phyloP scores from a whole-genome alignment of 2,329 filamentous ascomycete genomes.

The Colletotrichum noveboracense region DNA sequence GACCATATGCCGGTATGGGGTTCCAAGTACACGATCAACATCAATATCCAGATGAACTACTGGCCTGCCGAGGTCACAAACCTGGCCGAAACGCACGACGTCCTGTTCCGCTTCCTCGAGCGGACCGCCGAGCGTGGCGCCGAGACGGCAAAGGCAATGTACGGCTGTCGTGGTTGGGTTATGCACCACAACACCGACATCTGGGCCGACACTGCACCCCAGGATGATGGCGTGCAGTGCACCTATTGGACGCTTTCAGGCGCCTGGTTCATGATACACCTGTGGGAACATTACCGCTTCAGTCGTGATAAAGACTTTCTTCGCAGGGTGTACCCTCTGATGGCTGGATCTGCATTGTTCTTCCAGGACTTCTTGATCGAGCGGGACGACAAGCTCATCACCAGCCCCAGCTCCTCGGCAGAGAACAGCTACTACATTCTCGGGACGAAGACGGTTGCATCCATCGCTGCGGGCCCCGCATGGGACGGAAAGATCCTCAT shows the following conservation, averaged over 20 bases:
- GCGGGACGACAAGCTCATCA: background rate
- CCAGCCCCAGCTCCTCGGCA: background rate
- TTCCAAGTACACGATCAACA: slow-evolving; percentile 56
- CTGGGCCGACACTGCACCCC: slow-evolving; percentile 31
- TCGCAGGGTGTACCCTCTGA: background rate
- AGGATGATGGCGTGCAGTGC: background rate
- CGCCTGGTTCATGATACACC: background rate
- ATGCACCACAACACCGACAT: slow-evolving; percentile 44
- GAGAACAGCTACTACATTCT: background rate
- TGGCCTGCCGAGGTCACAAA: background rate
- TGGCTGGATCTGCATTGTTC: background rate
- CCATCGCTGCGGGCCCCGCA: background rate
- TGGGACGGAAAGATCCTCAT: background rate
- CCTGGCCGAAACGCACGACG: slow-evolving; percentile 24
- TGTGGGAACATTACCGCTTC: background rate
- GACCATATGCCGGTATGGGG: slow-evolving; percentile 50
- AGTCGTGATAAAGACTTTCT: background rate
- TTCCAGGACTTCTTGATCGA: background rate
- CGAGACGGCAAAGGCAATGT: slow-evolving; percentile 38
- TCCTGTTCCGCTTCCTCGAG: slow-evolving; percentile 47
- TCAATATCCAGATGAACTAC: slow-evolving; percentile 59
- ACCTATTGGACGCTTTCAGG: background rate
- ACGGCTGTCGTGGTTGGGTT: slow-evolving; percentile 39
- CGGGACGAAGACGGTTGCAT: background rate
- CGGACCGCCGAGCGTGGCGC: slow-evolving; percentile 36